phyloP scores from a whole-genome alignment of 2,329 filamentous ascomycete species.

The Trichoderma simmonsii region DNA sequence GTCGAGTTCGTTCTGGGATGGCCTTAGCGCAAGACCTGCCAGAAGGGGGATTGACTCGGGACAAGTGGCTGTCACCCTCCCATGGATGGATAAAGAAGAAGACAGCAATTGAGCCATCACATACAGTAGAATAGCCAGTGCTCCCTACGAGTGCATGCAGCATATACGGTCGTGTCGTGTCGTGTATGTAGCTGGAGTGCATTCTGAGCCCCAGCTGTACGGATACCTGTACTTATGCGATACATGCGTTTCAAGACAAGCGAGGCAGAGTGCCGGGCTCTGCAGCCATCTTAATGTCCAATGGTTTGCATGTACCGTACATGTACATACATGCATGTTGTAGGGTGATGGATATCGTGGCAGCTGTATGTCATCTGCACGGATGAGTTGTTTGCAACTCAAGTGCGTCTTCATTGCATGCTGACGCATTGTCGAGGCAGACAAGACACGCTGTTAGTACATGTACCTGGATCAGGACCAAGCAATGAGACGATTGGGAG shows the following conservation, averaged over 20 bases:
- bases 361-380: slow-evolving; percentile 12
- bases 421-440: background rate
- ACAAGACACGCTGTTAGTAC: background rate
- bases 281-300: background rate
- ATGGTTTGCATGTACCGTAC: background rate
- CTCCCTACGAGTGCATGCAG: background rate
- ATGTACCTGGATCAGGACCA: background rate
- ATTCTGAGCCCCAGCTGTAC: background rate
- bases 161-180: background rate
- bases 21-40: slow-evolving; percentile 4
- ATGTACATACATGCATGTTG: background rate
- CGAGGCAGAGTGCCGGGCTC: background rate
- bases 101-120: background rate
- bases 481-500: background rate
- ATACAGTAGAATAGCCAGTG: background rate
- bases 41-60: slow-evolving; percentile 8
- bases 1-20: background rate
- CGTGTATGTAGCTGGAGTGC: background rate
- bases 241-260: background rate
- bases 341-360: background rate
- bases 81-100: background rate
- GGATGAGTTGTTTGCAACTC: slow-evolving; percentile 13
- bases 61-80: background rate
- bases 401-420: slow-evolving; percentile 8
- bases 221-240: background rate